Conservation (phyloP, 306 rosid genomes). For the Senna siamea region DNA sequence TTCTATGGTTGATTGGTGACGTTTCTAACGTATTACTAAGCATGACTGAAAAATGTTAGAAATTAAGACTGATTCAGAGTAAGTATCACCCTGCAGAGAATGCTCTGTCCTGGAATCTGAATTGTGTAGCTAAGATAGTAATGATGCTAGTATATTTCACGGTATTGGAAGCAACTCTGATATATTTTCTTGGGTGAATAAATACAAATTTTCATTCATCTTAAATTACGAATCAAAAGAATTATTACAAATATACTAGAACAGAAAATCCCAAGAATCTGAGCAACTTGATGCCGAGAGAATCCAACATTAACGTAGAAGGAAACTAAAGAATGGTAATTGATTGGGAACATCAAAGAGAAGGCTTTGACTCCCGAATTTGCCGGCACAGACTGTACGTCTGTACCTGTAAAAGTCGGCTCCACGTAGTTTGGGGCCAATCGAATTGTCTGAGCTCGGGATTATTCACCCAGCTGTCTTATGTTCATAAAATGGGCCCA, state of each 20-base stretch:
- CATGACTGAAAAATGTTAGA: background rate
- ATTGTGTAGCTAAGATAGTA: background rate
- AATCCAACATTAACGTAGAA: slow-evolving; percentile 26
- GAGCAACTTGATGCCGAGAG: background rate
- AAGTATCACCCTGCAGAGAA: background rate
- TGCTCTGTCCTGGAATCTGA: background rate
- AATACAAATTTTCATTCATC: slow-evolving; percentile 9
- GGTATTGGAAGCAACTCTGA: slow-evolving; percentile 15
- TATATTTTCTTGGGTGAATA: background rate
- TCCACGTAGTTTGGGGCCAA: background rate
- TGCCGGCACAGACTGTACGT: too few relatives aligned
- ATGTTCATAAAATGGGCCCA: background rate
- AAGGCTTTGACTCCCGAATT: too few relatives aligned
- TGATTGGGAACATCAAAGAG: too few relatives aligned
- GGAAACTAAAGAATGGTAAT: slow-evolving; percentile 7
- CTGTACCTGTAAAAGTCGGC: background rate
- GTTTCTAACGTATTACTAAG: background rate
- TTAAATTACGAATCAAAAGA: slow-evolving; percentile 11
- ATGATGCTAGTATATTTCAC: background rate
- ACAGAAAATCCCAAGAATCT: background rate
- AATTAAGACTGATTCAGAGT: background rate
- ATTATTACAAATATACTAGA: background rate
- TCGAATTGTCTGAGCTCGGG: too few relatives aligned
- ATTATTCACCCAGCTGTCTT: too few relatives aligned
- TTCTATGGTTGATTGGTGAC: background rate